Evolutionary conservation across 805 yeast species (phyloP).

Genomic region (Ogataea degrootiae): DNA sequence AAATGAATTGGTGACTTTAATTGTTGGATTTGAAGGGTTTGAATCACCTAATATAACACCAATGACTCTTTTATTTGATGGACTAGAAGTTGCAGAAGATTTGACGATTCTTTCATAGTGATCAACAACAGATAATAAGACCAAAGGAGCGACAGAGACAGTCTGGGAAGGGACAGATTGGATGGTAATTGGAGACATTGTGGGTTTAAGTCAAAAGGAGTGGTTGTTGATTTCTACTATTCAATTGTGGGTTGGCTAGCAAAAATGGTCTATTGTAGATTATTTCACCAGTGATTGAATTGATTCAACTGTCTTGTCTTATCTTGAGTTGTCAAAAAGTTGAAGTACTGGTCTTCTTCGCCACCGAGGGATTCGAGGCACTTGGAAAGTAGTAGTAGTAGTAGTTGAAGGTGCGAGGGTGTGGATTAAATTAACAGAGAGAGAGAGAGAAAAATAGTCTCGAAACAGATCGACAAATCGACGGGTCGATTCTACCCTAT

Average conservation of each 20-base stretch:
- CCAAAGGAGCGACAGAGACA: constrained; percentile 94
- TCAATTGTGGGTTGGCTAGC: too few relatives aligned
- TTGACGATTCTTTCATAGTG: constrained; percentile 83
- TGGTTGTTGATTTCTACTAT: too few relatives aligned
- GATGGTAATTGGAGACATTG: constrained; percentile 1
- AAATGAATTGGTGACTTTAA: constrained; percentile 84
- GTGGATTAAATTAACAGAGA: too few relatives aligned
- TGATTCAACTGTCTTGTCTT: background rate
- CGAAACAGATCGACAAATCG: too few relatives aligned
- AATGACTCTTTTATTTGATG: constrained; percentile 69
- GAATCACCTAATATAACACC: constrained; percentile 92
- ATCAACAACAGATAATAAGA: constrained; percentile 88
- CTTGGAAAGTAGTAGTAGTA: too few relatives aligned
- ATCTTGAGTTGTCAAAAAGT: too few relatives aligned
- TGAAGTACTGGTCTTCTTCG: too few relatives aligned
- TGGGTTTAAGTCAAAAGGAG: background rate
- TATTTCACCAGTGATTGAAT: background rate
- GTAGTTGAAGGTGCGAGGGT: too few relatives aligned
- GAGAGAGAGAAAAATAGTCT: too few relatives aligned
- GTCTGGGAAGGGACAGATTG: constrained; percentile 26
- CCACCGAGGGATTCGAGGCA: too few relatives aligned
- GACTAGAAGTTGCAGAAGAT: constrained; percentile 16
- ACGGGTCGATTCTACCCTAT: too few relatives aligned
- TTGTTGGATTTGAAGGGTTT: constrained; percentile 38
- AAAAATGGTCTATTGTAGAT: background rate